Evolutionary conservation across 2,329 filamentous ascomycete genomes (phyloP), one percentile per base, ranked within the genome.

Genomic region (Aspergillus bombycis): DNA sequence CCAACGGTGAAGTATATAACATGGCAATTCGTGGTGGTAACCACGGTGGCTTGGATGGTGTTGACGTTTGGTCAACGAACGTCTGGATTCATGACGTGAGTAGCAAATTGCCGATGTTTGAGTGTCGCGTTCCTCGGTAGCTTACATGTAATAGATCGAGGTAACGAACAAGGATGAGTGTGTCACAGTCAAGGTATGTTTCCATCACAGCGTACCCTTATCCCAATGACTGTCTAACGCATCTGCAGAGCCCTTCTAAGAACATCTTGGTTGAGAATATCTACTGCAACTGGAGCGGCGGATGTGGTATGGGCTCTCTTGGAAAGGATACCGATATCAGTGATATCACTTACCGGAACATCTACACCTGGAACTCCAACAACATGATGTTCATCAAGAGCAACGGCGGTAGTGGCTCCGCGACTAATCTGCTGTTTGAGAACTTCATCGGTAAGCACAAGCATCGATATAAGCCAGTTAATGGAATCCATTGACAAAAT

Each of bases 121-220:
- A 38, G 12, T 3, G 30, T 21, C 9, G 3, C 0, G 3, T 26
- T 10, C 19, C n/a, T 16, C 36, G n/a, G 30, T 12, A 45, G 50
- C 41, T 46, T 21, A 53, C 53, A 5, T 26, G 26, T 50, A 34
- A 32, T 61, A 76, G 70, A 74, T 88, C 50, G 83, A 84, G 77
- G 85, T 88, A 7, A 86, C 86, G 28, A 88, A 88, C 80, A 87
- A 86, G 73, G 85, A 88, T 69, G 86, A 88, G 70, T 87, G 85
- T 70, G 84, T 87, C 0, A 86, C 84, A 2, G 83, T 86, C 64
- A 87, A 85, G 74, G 74, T 75, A 68, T 70, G 69, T 60, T 32
- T 32, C 10, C 16, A 4, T 11, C 36, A 16, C 19, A 26, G 23
- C 16, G 16, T 16, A 1, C 36, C 23, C 10, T 43, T 28, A 34